phyloP scores from a whole-genome alignment of 352 stramenopile species.

The Chrysophaeum taylorii region DNA sequence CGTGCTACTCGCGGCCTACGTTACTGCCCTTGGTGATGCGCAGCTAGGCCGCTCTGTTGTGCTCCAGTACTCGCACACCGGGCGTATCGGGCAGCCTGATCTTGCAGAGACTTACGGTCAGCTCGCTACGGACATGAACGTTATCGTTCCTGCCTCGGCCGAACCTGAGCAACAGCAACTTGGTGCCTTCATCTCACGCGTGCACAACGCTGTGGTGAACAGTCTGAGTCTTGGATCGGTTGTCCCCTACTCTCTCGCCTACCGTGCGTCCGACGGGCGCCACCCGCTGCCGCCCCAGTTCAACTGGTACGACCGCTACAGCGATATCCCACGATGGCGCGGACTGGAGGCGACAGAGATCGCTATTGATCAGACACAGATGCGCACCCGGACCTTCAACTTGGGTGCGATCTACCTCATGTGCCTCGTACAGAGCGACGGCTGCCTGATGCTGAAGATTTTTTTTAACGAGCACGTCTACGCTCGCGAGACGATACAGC shows the following conservation, averaged over 20 bases:
- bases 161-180: neutral
- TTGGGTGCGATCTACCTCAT: conserved; percentile 9
- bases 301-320: conserved; percentile 18
- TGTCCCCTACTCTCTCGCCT: neutral
- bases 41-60: neutral
- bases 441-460: neutral
- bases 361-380: neutral
- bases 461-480: conserved; percentile 12
- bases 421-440: conserved; percentile 8
- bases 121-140: conserved; percentile 9
- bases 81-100: neutral
- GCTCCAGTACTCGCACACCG: conserved; percentile 6
- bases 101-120: neutral
- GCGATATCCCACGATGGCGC: neutral
- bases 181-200: neutral
- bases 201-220: neutral
- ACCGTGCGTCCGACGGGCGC: neutral
- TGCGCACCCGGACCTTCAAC: neutral
- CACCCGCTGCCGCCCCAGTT: neutral
- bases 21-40: neutral
- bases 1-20: conserved; percentile 4
- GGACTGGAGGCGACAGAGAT: neutral
- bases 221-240: neutral
- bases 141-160: neutral
- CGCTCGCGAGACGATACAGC: neutral